A percentile compares a stretch with the other conserved stretches of the same genome.
Conservation (phyloP, 768 basidiomycete species). For the Epithele typhae region DNA sequence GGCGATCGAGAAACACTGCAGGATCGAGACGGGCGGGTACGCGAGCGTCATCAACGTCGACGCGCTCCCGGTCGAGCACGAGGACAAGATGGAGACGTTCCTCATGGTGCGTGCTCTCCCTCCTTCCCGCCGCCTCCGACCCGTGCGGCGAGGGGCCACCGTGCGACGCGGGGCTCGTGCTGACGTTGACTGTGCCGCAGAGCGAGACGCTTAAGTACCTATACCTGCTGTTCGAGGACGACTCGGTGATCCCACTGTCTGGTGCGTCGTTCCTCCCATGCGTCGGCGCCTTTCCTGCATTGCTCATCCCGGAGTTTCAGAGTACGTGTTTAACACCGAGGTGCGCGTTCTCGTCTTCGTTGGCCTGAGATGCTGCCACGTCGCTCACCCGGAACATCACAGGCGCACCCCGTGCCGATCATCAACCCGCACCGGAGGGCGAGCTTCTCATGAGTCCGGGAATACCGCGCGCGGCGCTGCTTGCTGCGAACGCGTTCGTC, state of each 20-base stretch:
- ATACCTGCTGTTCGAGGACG: slow-evolving; percentile 80
- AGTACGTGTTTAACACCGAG: slow-evolving; percentile 93
- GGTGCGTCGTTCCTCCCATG: slow-evolving; percentile 43
- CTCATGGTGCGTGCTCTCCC: slow-evolving; percentile 74
- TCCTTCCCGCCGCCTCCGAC: neutral
- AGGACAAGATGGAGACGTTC: slow-evolving; percentile 97
- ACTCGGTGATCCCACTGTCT: slow-evolving; percentile 63
- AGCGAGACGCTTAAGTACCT: slow-evolving; percentile 91
- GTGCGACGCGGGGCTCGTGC: neutral
- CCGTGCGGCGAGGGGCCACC: neutral
- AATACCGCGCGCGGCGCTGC: too few species aligned
- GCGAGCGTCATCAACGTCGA: slow-evolving; percentile 85
- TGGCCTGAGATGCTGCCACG: too few species aligned
- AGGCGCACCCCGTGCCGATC: slow-evolving; percentile 72
- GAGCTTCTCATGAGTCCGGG: slow-evolving; percentile 43
- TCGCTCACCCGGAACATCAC: neutral
- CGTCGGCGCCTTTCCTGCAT: neutral
- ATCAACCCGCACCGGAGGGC: slow-evolving; percentile 51
- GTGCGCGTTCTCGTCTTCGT: slow-evolving; percentile 35
- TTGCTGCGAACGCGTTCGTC: too few species aligned
- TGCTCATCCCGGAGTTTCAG: slow-evolving; percentile 29
- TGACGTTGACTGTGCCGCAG: slow-evolving; percentile 33
- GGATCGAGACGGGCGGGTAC: slow-evolving; percentile 76
- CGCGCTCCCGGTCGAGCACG: slow-evolving; percentile 55
- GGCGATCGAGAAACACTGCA: slow-evolving; percentile 81